Conservation (phyloP, 2,329 filamentous ascomycete species). For the Alternaria novae-zelandiae region DNA sequence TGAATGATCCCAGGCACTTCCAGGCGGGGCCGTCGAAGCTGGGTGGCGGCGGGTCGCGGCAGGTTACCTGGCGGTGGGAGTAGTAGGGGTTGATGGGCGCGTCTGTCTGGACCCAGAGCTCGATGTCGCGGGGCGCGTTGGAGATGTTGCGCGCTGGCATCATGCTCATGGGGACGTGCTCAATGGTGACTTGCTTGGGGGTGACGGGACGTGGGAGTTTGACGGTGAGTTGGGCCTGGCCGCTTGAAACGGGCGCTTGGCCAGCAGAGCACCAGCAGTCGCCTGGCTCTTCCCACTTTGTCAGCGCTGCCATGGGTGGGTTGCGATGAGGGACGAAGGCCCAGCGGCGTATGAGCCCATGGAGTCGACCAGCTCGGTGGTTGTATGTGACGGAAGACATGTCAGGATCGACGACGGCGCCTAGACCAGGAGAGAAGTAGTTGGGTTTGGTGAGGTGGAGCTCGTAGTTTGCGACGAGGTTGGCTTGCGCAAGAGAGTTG, state of each 20-base stretch:
- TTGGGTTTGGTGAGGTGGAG: conserved; percentile 63
- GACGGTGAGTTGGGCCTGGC: conserved; percentile 70
- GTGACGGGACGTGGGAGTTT: conserved; percentile 44
- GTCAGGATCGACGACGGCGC: conserved; percentile 67
- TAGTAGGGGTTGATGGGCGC: conserved; percentile 31
- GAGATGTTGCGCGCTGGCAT: conserved; percentile 46
- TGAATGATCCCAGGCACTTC: conserved; percentile 50
- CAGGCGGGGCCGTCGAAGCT: conserved; percentile 26
- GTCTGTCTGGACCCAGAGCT: conserved; percentile 53
- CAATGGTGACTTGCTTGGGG: conserved; percentile 52
- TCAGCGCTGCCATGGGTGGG: conserved; percentile 64
- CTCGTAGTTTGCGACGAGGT: conserved; percentile 41
- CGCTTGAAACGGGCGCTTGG: conserved; percentile 53
- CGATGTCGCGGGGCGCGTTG: conserved; percentile 52
- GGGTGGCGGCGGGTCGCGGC: conserved; percentile 18
- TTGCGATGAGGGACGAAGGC: conserved; percentile 32
- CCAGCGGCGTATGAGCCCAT: conserved; percentile 11
- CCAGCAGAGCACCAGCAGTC: conserved; percentile 83
- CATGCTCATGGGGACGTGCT: conserved; percentile 52
- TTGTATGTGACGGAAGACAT: conserved; percentile 63
- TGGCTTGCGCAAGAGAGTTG: conserved; percentile 40
- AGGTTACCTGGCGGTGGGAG: conserved; percentile 19
- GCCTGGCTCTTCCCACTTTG: conserved; percentile 76
- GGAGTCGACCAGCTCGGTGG: conserved; percentile 17
- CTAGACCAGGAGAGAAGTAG: conserved; percentile 71